These are phyloP conservation scores for Colletotrichum sp. DNA, from an alignment of 2,329 filamentous ascomycete species.

Conservation along the genomic window DNA sequence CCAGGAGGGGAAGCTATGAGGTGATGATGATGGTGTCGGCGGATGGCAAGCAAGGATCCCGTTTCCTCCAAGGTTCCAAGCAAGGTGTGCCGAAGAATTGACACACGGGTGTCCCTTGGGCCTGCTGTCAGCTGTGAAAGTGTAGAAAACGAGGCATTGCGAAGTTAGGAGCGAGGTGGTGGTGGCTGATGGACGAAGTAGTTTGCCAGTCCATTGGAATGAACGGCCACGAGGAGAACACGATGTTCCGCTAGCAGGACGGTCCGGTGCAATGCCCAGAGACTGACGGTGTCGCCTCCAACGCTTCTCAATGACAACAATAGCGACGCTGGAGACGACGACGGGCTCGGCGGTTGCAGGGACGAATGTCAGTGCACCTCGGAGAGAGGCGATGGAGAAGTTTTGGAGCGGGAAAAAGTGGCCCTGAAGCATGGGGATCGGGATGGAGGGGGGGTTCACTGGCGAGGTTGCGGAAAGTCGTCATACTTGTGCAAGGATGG, in stretches of 20 bases:
- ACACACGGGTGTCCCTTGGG: background rate
- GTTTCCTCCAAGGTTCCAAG: background rate
- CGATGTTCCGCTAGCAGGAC: background rate
- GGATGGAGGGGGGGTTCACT: background rate
- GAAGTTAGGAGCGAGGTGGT: background rate
- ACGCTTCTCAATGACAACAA: background rate
- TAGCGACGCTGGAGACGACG: background rate
- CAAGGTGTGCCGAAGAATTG: background rate
- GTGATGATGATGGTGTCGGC: conserved; percentile 13
- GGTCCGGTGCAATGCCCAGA: background rate
- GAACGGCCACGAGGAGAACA: background rate
- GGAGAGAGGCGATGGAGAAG: background rate
- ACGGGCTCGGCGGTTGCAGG: background rate
- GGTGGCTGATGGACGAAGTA: background rate
- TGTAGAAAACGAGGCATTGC: background rate
- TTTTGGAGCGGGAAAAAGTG: conserved; percentile 13
- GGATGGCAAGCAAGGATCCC: background rate
- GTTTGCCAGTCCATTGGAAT: background rate
- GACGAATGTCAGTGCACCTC: background rate
- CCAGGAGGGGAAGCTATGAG: conserved; percentile 4
- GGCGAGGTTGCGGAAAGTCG: conserved; percentile 1
- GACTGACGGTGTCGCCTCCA: background rate
- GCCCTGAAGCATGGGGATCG: background rate
- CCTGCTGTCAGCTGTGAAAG: background rate
- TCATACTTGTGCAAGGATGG: conserved; percentile 18